These are phyloP conservation scores for Roridomyces roridus DNA, from an alignment of 768 basidiomycete species.

Conservation along the genomic window DNA sequence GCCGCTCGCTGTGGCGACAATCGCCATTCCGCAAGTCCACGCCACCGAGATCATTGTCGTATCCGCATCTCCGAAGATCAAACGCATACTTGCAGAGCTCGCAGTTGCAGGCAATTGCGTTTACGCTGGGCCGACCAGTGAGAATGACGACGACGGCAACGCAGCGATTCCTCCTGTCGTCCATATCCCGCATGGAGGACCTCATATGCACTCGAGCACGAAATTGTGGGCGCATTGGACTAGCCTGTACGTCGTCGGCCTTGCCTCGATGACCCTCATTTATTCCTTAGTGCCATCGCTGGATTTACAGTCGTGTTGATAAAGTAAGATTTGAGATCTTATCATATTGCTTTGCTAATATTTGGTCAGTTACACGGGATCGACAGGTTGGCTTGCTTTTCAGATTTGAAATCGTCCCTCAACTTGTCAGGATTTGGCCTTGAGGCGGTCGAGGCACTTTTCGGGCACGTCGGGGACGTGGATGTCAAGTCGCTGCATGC, in stretches of 20 bases:
- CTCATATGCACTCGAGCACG: neutral
- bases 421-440: neutral
- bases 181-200: neutral
- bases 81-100: too few relatives aligned
- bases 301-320: neutral
- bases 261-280: neutral
- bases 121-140: too few relatives aligned
- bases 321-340: neutral
- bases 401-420: too few relatives aligned
- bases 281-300: neutral
- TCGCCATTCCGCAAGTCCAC: too few relatives aligned
- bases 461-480: neutral
- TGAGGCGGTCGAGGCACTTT: neutral
- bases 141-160: too few relatives aligned
- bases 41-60: too few relatives aligned
- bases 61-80: too few relatives aligned
- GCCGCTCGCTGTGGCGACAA: too few relatives aligned
- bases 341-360: too few relatives aligned
- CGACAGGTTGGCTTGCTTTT: neutral
- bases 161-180: neutral
- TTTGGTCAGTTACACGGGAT: neutral
- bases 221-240: neutral
- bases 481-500: neutral
- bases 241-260: neutral
- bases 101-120: too few relatives aligned